Evolutionary conservation across 768 basidiomycete genomes (phyloP), one percentile per base, ranked within the genome.

Genomic region (Leccinellum albellum): DNA sequence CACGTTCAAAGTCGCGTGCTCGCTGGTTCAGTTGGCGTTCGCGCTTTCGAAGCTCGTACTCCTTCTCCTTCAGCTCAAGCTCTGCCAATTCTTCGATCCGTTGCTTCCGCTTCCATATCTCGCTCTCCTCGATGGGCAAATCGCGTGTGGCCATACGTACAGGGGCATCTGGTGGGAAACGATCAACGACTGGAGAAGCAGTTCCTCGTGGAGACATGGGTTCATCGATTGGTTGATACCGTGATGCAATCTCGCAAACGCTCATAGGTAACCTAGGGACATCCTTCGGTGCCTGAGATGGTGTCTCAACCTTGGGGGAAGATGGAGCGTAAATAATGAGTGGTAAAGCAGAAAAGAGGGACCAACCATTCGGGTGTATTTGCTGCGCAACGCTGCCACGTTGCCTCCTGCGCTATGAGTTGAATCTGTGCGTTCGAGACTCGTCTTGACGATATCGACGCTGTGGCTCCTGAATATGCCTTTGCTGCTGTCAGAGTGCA

Each of bases 311-410:
- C 86, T 66, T 85, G 58, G 53, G 35, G 26, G 51, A 53, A 51
- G 35, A 54, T 20, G 50, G 44, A 54, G 57, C 23, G 53, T 37
- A 17, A 17, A 9, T 17, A 17, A 51, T 14, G 35, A 57, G 46
- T 13, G 21, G 10, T 20, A 21, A 40, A 6, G 45, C 20, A 40
- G 24, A 61, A 53, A 15, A 58, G 42, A 40, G 37, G 4, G 12
- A 75, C 85, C 45, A 62, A 89, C 88, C 54, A 70, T 75, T 42
- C 73, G 78, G 21, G 82, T 77, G 61, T 87, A 90, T 50, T 81
- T 81, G 65, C 79, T 81, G 45, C 85, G 79, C 78, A 92, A 83
- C 2, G 82, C 82, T 44, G 88, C 85, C 46, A 91, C 88, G 24
- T 86, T 72, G 62, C 81, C 84, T 13, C 80, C 81, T 49, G 65